Evolutionary conservation across 306 rosid species (phyloP), one percentile per base, ranked within the genome.

Genomic region (Cicer arietinum): DNA sequence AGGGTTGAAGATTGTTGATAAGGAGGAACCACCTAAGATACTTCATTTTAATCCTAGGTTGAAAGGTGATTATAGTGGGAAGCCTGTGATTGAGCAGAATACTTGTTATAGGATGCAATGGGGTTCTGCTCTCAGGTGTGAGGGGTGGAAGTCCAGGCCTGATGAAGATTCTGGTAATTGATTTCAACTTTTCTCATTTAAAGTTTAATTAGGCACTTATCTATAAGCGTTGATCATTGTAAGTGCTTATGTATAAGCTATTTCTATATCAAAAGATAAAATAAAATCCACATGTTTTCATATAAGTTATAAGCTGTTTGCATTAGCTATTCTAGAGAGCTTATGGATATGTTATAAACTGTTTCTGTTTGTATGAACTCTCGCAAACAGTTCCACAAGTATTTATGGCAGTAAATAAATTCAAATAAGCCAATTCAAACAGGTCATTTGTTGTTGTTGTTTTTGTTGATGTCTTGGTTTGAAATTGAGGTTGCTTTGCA

Each of bases 81-180:
- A 69, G 77, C 97, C 98, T 0, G 96, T 91, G 50, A 90, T 94
- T 59, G 97, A 94, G 77, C 91, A 87, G 85, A 94, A 94, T 79
- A 91, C 97, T 2, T 94, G 97, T 77, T 94, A 90, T 60, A 81
- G 97, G 81, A 91, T 89, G 98, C 98, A 94, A 69, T 94, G 96
- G 98, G 96, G 96, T 50, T 45, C 91, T 59, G 86, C 98, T 9
- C 80, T 88, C 12, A 86, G 98, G 71, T 94, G 98, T 42, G 96
- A 91, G 68, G 97, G 98, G 12, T 90, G 98, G 98, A 81, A 80
- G 79, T 82, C 98, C 45, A 83, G 86, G 69, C 94, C 94, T 0
- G 97, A 91, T 61, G 93, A 94, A 60, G 98, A 94, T 76, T 86
- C 94, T 46, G 91, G 98, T 94, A 75, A 81, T 22, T 58, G 64